Conservation (phyloP, 2,329 filamentous ascomycete species). For the Calonectria hawksworthii region DNA sequence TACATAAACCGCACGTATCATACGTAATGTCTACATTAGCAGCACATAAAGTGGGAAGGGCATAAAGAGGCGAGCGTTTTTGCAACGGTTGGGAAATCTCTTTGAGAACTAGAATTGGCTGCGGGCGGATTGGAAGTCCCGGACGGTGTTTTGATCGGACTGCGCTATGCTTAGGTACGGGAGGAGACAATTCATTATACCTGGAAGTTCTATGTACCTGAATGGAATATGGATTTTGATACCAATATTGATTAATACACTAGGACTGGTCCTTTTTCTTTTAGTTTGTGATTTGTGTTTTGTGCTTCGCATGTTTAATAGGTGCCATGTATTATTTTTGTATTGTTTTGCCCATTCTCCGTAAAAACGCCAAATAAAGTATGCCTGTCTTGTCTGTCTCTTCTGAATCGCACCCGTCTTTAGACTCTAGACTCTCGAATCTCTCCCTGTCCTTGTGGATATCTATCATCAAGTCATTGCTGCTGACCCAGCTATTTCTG, state of each 20-base stretch:
- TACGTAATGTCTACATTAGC: constrained; percentile 56
- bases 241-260: not conserved
- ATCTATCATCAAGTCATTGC: constrained; percentile 25
- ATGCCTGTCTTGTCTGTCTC: not conserved
- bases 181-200: constrained; percentile 14
- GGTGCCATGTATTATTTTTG: not conserved
- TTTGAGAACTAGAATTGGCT: constrained; percentile 24
- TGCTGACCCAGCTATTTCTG: not conserved
- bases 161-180: constrained; percentile 11
- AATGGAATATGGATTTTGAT: constrained; percentile 11
- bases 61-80: constrained; percentile 30
- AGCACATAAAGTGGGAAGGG: constrained; percentile 39
- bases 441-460: constrained; percentile 10
- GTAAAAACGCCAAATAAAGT: not conserved
- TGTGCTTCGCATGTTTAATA: not conserved
- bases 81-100: constrained; percentile 32
- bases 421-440: not conserved
- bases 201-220: constrained; percentile 13
- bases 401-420: not conserved
- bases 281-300: not conserved
- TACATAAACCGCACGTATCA: constrained; percentile 47
- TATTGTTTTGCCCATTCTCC: not conserved
- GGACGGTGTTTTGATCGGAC: constrained; percentile 12
- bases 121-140: constrained; percentile 27
- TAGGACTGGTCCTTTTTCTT: not conserved